Evolutionary conservation across 2,329 filamentous ascomycete species (phyloP).

Genomic region (Xylariaceae sp.): DNA sequence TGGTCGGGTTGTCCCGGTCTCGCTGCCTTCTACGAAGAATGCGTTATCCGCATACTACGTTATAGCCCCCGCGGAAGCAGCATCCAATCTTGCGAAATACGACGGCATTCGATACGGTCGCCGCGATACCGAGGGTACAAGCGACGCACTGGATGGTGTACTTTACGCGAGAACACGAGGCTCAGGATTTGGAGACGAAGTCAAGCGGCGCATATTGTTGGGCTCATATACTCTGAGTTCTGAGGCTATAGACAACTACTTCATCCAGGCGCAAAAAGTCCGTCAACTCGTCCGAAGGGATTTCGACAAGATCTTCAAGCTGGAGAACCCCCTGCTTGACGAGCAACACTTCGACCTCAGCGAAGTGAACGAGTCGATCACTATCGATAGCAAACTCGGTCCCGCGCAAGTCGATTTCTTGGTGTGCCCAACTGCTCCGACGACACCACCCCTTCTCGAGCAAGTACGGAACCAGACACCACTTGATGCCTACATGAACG

Average conservation of each 20-base stretch:
- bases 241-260: conserved; percentile 91
- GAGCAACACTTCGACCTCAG: conserved; percentile 51
- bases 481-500: conserved; percentile 82
- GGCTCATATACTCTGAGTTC: conserved; percentile 89
- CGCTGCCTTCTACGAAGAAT: conserved; percentile 74
- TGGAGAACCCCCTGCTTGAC: conserved; percentile 62
- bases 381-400: conserved; percentile 51
- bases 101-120: conserved; percentile 91
- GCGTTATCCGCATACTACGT: conserved; percentile 94
- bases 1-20: conserved; percentile 67
- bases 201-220: conserved; percentile 78
- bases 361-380: conserved; percentile 51
- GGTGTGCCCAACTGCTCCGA: conserved; percentile 80
- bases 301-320: conserved; percentile 72
- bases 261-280: conserved; percentile 86
- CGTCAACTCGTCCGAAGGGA: conserved; percentile 78
- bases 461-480: conserved; percentile 51
- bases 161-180: conserved; percentile 74
- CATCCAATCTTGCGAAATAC: conserved; percentile 93
- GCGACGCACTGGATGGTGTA: conserved; percentile 53
- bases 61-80: conserved; percentile 88
- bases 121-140: conserved; percentile 40
- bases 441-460: conserved; percentile 60
- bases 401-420: conserved; percentile 74
- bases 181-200: conserved; percentile 73